Evolutionary conservation across 1,284 basidiomycete genomes (phyloP).

Genomic region (Tylopilus sp.): DNA sequence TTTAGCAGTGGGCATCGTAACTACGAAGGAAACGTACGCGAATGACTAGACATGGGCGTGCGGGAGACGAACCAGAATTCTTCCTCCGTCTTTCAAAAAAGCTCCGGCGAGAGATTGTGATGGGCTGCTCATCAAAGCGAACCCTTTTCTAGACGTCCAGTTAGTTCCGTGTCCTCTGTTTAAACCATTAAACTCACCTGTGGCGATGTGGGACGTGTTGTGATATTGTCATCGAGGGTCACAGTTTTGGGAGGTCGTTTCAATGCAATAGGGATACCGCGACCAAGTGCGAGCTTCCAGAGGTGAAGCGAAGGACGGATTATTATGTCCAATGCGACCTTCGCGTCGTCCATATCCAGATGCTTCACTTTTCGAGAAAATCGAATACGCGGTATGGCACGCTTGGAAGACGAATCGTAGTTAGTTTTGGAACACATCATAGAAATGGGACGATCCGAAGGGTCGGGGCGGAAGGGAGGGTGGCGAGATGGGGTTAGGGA

Average conservation of each 20-base stretch:
- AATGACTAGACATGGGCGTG: constrained; percentile 30
- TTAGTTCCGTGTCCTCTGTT: constrained; percentile 12
- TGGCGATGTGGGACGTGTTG: constrained; percentile 2
- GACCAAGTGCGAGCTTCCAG: constrained; percentile 19
- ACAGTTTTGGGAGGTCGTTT: constrained; percentile 8
- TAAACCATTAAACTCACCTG: constrained; percentile 16
- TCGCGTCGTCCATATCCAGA: constrained; percentile 18
- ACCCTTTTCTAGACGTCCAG: constrained; percentile 20
- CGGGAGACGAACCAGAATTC: constrained; percentile 15
- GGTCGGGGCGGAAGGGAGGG: not conserved
- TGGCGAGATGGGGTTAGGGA: not conserved
- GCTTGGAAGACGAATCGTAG: constrained; percentile 10
- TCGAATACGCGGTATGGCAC: constrained; percentile 9
- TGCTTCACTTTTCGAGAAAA: constrained; percentile 15
- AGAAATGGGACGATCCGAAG: not conserved
- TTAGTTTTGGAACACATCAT: constrained; percentile 18
- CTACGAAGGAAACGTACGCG: constrained; percentile 20
- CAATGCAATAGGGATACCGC: not conserved
- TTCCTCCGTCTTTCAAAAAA: constrained; percentile 22
- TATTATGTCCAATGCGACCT: constrained; percentile 20
- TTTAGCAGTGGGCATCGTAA: not conserved
- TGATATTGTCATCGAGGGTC: constrained; percentile 3
- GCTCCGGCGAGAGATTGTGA: constrained; percentile 23
- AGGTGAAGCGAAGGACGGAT: constrained; percentile 26
- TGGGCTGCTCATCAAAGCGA: constrained; percentile 30